These are phyloP conservation scores for Wallacemonas sp. DNA, from an alignment of 208 protist species.

Conservation along the genomic window DNA sequence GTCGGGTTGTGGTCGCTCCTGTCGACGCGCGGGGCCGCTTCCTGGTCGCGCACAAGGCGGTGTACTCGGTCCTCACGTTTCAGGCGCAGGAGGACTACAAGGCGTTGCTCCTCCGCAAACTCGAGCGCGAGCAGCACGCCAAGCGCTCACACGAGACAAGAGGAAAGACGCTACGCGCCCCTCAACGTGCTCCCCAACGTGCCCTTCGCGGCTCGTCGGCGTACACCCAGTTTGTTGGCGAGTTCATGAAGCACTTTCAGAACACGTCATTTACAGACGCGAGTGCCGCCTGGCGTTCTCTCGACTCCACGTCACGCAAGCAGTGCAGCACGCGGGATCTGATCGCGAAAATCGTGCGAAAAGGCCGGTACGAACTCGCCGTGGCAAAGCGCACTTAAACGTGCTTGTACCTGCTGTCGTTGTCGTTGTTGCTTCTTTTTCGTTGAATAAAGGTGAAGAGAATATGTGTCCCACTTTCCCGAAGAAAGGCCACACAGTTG, in stretches of 20 bases:
- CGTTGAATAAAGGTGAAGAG: no score
- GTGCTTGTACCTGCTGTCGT: background rate
- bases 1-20: constrained; percentile 39
- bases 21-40: constrained; percentile 56
- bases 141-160: background rate
- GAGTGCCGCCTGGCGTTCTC: constrained; percentile 32
- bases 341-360: constrained; percentile 20
- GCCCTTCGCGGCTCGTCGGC: constrained; percentile 5
- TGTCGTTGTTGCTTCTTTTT: background rate
- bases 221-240: constrained; percentile 39
- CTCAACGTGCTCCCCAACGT: background rate
- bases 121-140: constrained; percentile 3
- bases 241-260: constrained; percentile 40
- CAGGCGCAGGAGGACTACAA: constrained; percentile 25
- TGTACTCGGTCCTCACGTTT: constrained; percentile 38
- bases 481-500: no score
- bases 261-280: constrained; percentile 40
- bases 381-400: background rate
- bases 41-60: constrained; percentile 33
- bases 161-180: background rate
- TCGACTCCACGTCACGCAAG: constrained; percentile 20
- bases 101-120: constrained; percentile 1
- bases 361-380: constrained; percentile 22
- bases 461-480: no score
- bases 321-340: constrained; percentile 17